Base-by-base conservation (phyloP, 208 protist genomes). In the Trypanosoma brucei region DNA sequence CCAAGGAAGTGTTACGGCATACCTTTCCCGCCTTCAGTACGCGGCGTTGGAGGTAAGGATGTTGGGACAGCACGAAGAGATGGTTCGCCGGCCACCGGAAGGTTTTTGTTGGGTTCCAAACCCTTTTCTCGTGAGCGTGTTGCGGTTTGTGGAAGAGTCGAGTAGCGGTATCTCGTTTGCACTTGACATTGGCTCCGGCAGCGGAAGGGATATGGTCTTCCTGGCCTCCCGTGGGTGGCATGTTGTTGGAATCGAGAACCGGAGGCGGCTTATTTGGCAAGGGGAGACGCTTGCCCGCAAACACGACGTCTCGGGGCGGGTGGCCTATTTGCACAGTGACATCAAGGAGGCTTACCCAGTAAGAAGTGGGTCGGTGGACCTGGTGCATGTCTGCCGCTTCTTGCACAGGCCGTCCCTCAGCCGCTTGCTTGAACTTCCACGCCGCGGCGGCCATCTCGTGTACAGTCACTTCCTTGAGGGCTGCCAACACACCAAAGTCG, bases 391-490 rank as follows among this genome's bases (percentile, higher is more conserved):
- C 3, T 83, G 74, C 61, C 71, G 78, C 36, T 87, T 91, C 44
- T 68, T 83, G 59, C 55, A 78, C 63, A 69, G 78, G 1, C 59
- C 56, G 0, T 71, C 71, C 9, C 54, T 85, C 0, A n/a, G 50
- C 11, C 30, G 0, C 6, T 55, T 91, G 0, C 22, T 72, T 3
- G 14, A 45, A 31, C 38, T 72, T 3, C 62, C 76, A 2, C 50
- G 70, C 1, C 65, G 55, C 11, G 67, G 70, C 3, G 84, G 80
- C 3, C 50, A 74, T 3, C 42, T 87, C 5, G 36, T 81, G 0
- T 87, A 85, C 68, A 83, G 71, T 13, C 78, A 84, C 52, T 83
- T 86, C 39, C 61, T 83, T 0, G 75, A 84, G 13, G 84, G 78
- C 3, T 84, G 76, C 39, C 53, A 84, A 49, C 42, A 67, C 0